Conservation (phyloP, 176 grass and related monocot species). For the Themeda triandra region DNA sequence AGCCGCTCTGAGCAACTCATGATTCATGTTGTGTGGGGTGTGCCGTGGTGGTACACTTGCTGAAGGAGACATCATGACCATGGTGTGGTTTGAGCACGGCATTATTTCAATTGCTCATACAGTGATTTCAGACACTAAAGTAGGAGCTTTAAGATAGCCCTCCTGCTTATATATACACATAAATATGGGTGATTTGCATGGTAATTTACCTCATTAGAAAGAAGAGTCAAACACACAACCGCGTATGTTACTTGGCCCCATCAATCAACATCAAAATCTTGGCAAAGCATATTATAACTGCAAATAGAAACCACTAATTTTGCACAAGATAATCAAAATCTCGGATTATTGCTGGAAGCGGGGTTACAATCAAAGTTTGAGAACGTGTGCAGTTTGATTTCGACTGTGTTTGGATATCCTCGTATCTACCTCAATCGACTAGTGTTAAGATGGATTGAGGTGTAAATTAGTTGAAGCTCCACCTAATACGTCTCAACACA, state of each 20-base stretch:
- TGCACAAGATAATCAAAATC: neutral
- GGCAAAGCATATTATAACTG: neutral
- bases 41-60: constrained; percentile 14
- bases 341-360: neutral
- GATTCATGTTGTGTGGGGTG: constrained; percentile 27
- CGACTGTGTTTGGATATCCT: too few relatives aligned
- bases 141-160: neutral
- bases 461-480: too few relatives aligned
- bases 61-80: constrained; percentile 7
- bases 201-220: constrained; percentile 2
- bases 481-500: too few relatives aligned
- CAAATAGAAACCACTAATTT: neutral
- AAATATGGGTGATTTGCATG: neutral
- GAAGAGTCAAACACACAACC: constrained; percentile 24
- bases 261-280: neutral
- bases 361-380: neutral
- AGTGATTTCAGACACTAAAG: neutral
- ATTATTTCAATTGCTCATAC: neutral
- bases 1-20: constrained; percentile 6
- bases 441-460: too few relatives aligned
- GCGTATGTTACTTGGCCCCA: neutral
- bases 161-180: neutral
- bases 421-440: too few relatives aligned
- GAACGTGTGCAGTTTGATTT: neutral
- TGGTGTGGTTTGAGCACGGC: constrained; percentile 25